Conservation (phyloP, 106 monocot species). For the Phalaenopsis aphrodite region DNA sequence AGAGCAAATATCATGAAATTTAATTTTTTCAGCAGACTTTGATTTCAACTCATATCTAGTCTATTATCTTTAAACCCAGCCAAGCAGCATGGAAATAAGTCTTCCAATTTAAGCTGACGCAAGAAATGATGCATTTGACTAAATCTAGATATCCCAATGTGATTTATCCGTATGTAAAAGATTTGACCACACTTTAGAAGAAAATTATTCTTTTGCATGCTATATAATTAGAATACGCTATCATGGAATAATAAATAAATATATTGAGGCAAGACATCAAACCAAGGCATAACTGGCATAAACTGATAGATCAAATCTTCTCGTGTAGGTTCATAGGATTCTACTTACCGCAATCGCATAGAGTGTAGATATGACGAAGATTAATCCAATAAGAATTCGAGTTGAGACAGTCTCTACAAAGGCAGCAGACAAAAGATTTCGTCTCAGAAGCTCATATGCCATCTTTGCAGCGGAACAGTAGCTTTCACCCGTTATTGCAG, state of each 20-base stretch:
- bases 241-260: neutral
- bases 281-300: neutral
- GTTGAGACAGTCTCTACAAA: conserved; percentile 97
- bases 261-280: neutral
- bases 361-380: conserved; percentile 66
- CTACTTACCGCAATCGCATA: conserved; percentile 76
- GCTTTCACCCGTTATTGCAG: conserved; percentile 87
- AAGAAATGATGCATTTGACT: neutral
- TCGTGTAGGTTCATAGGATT: neutral
- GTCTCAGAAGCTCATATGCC: conserved; percentile 85
- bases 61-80: neutral
- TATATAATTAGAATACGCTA: neutral
- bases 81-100: neutral
- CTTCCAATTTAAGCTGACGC: neutral
- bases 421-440: conserved; percentile 89
- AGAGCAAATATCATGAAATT: neutral
- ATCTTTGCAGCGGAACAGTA: conserved; percentile 87
- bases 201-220: neutral
- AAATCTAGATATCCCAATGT: neutral
- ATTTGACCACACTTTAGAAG: neutral
- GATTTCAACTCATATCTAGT: neutral
- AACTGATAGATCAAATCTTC: neutral
- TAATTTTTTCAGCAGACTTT: neutral
- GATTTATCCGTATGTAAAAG: neutral
- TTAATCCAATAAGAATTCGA: conserved; percentile 55